Base-by-base conservation (phyloP, 2,329 filamentous ascomycete genomes). In the Botrytis elliptica region DNA sequence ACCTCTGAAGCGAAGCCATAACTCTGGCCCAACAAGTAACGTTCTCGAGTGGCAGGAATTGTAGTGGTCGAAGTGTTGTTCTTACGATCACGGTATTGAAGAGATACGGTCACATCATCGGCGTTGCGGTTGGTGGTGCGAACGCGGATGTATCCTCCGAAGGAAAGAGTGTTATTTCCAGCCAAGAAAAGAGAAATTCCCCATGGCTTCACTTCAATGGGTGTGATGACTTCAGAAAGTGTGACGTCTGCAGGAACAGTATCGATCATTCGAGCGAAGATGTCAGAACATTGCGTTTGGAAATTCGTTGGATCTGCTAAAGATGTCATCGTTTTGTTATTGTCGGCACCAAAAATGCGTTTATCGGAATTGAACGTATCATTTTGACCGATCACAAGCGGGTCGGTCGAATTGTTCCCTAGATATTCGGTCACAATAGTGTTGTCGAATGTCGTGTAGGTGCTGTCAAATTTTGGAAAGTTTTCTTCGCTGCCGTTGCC, bases 201-300 rank as follows among this genome's bases (percentile, higher is more conserved):
- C 18, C 16, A 42, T 69, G 66, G 66, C 49, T 69, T 69, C 18
- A 69, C 49, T 57, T 68, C 66, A 10, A 57, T 89, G 89, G 88
- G 87, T 5, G 81, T 80, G 73, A 90, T 84, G 1, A 86, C 83
- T 44, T 86, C 85, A 0, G 85, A 85, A 5, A 90, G 84, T 0
- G 81, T 81, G 14, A 89, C 86, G 3, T 82, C 82, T 4, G 80
- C 78, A 3, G 89, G 88, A 0, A 90, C 88, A 3, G 86, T 84
- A 16, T 91, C 86, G 73, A 90, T 87, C 88, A 90, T 87, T 77
- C 86, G 86, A 78, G 88, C 85, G 44, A 90, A 81, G 6, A 90
- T 82, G 8, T 78, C 82, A 75, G 83, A 81, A 79, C 89, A 91
- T 33, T 83, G 82, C 38, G 78, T 81, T 33, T 81, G 79, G 81